phyloP scores from a whole-genome alignment of 176 grass and related monocot species.

The Luzula sylvatica region DNA sequence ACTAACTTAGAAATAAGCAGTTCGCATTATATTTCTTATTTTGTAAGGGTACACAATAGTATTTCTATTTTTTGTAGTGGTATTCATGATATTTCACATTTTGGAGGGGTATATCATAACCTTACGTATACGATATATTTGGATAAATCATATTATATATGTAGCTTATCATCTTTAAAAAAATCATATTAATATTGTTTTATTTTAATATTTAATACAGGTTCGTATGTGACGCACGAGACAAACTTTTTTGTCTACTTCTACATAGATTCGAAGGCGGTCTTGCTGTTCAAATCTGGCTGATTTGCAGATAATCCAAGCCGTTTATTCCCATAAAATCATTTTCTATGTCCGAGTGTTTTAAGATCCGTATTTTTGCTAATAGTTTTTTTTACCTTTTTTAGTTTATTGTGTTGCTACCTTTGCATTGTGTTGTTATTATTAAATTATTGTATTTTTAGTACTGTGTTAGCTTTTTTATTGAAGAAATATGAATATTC shows the following conservation, averaged over 20 bases:
- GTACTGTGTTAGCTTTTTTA: no score
- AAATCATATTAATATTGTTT: slow-evolving; percentile 7
- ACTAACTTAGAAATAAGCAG: no score
- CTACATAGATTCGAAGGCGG: slow-evolving; percentile 75
- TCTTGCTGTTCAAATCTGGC: slow-evolving; percentile 76
- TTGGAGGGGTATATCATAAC: no score
- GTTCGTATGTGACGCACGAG: slow-evolving; percentile 69
- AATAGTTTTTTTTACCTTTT: background rate
- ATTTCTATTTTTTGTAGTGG: no score
- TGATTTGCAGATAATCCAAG: slow-evolving; percentile 23
- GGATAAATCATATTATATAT: no score
- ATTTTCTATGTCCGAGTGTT: background rate
- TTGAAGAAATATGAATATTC: no score
- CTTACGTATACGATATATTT: no score
- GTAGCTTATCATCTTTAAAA: background rate
- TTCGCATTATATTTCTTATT: no score
- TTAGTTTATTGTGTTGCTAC: background rate
- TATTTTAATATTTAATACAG: slow-evolving; percentile 28
- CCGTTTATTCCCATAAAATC: background rate
- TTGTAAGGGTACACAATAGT: no score
- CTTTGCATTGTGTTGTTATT: background rate
- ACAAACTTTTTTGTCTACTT: slow-evolving; percentile 81
- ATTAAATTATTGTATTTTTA: slow-evolving; percentile 1
- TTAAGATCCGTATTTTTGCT: background rate
- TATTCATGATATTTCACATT: no score